Evolutionary conservation across 2,329 filamentous ascomycete genomes (phyloP).

Genomic region (Clonostachys byssicola): DNA sequence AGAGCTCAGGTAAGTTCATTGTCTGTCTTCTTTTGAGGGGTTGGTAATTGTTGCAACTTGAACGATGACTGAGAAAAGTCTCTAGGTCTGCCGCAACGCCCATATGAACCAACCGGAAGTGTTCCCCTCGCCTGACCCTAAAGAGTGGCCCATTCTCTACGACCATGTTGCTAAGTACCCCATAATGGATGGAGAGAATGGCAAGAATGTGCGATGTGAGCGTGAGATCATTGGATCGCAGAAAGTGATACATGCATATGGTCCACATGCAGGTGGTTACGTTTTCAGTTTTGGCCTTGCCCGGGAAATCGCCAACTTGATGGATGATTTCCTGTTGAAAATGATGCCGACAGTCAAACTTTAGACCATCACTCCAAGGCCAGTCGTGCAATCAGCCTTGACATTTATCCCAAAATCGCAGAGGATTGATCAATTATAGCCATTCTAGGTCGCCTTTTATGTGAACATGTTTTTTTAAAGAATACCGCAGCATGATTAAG

Average conservation of each 20-base stretch:
- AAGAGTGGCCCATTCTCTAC: neutral
- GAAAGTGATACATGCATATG: conserved; percentile 1
- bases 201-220: neutral
- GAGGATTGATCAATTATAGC: too few species aligned
- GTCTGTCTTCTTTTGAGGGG: too few species aligned
- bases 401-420: too few species aligned
- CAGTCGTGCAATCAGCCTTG: too few species aligned
- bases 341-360: too few species aligned
- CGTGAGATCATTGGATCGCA: neutral
- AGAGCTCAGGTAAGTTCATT: neutral
- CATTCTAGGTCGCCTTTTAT: too few species aligned
- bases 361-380: too few species aligned
- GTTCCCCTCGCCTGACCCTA: neutral
- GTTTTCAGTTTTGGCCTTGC: neutral
- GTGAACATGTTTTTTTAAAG: too few species aligned
- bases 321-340: too few species aligned
- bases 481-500: too few species aligned
- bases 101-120: conserved; percentile 3
- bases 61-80: neutral
- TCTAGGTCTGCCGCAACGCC: conserved; percentile 4
- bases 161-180: neutral
- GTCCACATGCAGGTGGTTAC: neutral
- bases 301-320: too few species aligned
- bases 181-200: too few species aligned
- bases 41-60: neutral